Conservation (phyloP, 2,329 filamentous ascomycete genomes). For the Monilinia polystroma region DNA sequence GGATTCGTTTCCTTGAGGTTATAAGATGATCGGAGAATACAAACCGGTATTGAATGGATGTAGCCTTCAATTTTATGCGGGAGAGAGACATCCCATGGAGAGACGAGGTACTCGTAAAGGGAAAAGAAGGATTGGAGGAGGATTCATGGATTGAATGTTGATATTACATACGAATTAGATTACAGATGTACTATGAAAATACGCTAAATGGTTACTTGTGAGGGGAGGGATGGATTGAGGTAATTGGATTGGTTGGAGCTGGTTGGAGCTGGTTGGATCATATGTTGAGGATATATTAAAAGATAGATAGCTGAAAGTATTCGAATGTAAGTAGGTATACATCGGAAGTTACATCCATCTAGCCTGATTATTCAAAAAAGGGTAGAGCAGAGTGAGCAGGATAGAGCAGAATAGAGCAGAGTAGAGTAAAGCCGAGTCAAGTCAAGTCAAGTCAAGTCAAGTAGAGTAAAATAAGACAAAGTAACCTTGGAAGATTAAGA, state of each 20-base stretch:
- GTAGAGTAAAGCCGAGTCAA: too few relatives aligned
- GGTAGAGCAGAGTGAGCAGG: too few relatives aligned
- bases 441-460: too few relatives aligned
- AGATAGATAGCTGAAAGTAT: background rate
- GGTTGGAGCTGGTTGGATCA: background rate
- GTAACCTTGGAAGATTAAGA: too few relatives aligned
- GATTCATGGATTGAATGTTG: background rate
- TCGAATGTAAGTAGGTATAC: background rate
- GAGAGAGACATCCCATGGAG: conserved; percentile 4
- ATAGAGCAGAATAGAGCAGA: too few relatives aligned
- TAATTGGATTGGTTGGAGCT: background rate
- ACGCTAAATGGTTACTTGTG: too few relatives aligned
- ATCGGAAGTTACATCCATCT: background rate
- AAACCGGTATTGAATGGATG: conserved; percentile 21
- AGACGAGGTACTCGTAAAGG: background rate
- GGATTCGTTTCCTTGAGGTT: conserved; percentile 8
- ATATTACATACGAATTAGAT: background rate
- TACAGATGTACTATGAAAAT: background rate
- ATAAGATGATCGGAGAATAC: conserved; percentile 10
- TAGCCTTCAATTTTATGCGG: conserved; percentile 5
- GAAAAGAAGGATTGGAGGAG: background rate
- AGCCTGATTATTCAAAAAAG: background rate
- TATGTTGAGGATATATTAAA: background rate
- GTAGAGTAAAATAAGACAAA: too few relatives aligned
- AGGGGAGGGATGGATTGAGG: too few relatives aligned